Conservation (phyloP, 148 eudicot species). For the Chenopodium berlandieri region DNA sequence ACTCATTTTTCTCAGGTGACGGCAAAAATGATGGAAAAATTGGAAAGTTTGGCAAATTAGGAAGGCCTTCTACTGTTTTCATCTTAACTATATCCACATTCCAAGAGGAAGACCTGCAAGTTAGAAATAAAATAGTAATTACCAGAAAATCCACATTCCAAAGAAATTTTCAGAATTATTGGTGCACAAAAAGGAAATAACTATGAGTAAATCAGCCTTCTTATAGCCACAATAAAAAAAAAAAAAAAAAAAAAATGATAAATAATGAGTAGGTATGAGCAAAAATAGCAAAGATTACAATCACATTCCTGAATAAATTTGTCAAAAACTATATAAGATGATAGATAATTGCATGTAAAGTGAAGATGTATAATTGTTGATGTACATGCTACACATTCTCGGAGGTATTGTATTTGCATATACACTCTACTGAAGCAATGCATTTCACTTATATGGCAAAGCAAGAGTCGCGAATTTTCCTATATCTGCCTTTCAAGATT, state of each 20-base stretch:
- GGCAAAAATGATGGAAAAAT: conserved; percentile 22
- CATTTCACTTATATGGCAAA: background rate
- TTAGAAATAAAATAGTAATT: background rate
- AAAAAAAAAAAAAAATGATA: background rate
- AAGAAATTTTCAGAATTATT: background rate
- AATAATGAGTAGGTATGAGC: background rate
- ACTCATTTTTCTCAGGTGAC: background rate
- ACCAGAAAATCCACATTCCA: background rate
- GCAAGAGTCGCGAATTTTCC: background rate
- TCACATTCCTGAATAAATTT: background rate
- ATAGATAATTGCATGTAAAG: background rate
- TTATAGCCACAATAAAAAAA: background rate
- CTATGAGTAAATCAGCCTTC: background rate
- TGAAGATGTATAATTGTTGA: no score
- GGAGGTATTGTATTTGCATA: no score
- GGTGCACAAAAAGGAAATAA: background rate
- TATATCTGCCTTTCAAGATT: background rate
- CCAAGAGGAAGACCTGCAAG: conserved; percentile 28
- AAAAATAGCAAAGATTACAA: background rate
- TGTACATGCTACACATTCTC: no score
- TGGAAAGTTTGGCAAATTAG: conserved; percentile 27
- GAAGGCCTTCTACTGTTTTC: conserved; percentile 14
- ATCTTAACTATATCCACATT: conserved; percentile 29
- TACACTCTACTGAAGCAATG: no score
- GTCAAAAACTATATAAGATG: background rate